A percentile compares a stretch with the other conserved stretches of the same genome.
Conservation (phyloP, 192 early-diverging fungal species). For the Chytriomyces hyalinus region DNA sequence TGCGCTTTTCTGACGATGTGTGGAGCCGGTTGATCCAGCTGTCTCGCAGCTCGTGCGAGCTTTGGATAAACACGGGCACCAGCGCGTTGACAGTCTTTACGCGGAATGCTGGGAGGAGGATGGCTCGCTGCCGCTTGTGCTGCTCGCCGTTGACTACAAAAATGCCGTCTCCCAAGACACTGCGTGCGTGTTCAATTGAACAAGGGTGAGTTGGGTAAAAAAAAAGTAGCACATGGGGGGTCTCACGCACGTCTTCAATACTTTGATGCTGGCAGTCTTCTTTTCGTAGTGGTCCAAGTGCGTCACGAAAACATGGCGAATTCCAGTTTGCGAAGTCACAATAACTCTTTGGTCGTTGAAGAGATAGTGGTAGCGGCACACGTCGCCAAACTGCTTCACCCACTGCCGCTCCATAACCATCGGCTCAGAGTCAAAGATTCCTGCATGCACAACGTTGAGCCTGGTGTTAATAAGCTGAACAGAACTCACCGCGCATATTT, state of each 20-base stretch:
- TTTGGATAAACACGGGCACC: constrained; percentile 1
- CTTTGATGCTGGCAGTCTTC: background rate
- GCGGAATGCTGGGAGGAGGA: constrained; percentile 9
- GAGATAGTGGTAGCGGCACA: background rate
- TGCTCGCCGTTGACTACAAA: background rate
- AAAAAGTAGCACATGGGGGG: background rate
- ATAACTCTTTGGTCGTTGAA: background rate
- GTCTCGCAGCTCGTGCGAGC: background rate
- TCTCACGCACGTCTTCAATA: background rate
- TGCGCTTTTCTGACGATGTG: no score
- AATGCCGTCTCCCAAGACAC: background rate
- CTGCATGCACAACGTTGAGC: no score
- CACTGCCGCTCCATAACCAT: background rate
- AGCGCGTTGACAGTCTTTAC: constrained; percentile 5
- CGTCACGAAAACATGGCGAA: background rate
- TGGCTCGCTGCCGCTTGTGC: constrained; percentile 24
- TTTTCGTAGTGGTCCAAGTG: background rate
- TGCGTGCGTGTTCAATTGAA: background rate
- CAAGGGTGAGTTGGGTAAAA: background rate
- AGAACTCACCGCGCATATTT: no score
- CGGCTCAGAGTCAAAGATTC: background rate
- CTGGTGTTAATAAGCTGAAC: no score
- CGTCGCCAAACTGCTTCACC: background rate
- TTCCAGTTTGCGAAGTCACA: background rate
- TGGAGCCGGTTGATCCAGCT: constrained; percentile 6